Evolutionary conservation across 768 basidiomycete genomes (phyloP).

Genomic region (Hortiboletus flavorubellus): DNA sequence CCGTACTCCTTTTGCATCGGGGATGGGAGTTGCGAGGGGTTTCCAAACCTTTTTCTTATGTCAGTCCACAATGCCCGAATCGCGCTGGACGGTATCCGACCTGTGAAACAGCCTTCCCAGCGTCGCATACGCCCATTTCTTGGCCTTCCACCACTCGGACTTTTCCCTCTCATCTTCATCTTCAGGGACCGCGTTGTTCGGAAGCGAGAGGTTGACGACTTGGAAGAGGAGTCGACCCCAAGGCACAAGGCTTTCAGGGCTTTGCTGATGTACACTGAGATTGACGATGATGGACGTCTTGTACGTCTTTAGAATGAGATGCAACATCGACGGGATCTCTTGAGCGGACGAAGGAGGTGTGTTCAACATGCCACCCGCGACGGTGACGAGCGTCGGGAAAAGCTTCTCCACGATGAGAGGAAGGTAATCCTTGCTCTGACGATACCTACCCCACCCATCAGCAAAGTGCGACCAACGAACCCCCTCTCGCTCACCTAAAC

Average conservation of each 20-base stretch:
- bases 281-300: slow-evolving; percentile 76
- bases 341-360: slow-evolving; percentile 56
- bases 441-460: slow-evolving; percentile 59
- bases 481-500: slow-evolving; percentile 24
- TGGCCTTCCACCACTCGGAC: slow-evolving; percentile 86
- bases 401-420: slow-evolving; percentile 56
- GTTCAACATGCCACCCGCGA: slow-evolving; percentile 67
- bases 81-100: slow-evolving; percentile 26
- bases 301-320: slow-evolving; percentile 86
- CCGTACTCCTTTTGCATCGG: slow-evolving; percentile 67
- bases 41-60: slow-evolving; percentile 58
- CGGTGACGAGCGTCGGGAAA: slow-evolving; percentile 73
- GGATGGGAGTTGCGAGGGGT: slow-evolving; percentile 80
- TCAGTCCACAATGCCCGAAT: slow-evolving; percentile 4
- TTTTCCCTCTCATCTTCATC: slow-evolving; percentile 75
- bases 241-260: slow-evolving; percentile 69
- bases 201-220: slow-evolving; percentile 70
- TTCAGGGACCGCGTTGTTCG: slow-evolving; percentile 59
- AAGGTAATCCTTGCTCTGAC: slow-evolving; percentile 58
- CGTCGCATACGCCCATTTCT: slow-evolving; percentile 90
- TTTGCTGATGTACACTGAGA: slow-evolving; percentile 72
- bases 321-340: slow-evolving; percentile 80
- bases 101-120: slow-evolving; percentile 78
- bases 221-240: slow-evolving; percentile 85
- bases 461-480: slow-evolving; percentile 16